phyloP scores from a whole-genome alignment of 257 asterid species.

The Solanum bulbocastanum region DNA sequence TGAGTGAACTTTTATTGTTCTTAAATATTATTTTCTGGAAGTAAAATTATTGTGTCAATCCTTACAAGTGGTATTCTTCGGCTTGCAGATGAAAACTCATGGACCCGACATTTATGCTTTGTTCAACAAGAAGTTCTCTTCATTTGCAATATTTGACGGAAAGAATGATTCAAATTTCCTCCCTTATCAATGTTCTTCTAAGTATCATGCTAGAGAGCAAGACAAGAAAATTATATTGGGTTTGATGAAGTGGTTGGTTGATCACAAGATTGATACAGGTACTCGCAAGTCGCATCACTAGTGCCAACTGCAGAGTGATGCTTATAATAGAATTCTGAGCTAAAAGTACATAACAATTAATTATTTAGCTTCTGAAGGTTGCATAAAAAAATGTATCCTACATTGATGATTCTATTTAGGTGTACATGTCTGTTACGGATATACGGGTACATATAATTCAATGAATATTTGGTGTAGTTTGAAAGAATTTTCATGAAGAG shows the following conservation, averaged over 20 bases:
- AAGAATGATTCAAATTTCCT: conserved; percentile 15
- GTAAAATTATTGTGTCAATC: not conserved
- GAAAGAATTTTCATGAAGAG: not conserved
- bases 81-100: conserved; percentile 46
- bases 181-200: conserved; percentile 61
- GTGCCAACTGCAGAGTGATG: not conserved
- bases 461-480: not conserved
- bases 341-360: not conserved
- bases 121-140: conserved; percentile 56
- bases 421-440: not conserved
- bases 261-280: conserved; percentile 29
- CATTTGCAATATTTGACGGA: conserved; percentile 66
- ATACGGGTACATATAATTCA: not conserved
- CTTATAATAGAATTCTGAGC: not conserved
- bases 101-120: conserved; percentile 41
- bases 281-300: not conserved
- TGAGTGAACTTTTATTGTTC: not conserved
- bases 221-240: conserved; percentile 33
- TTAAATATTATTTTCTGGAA: not conserved
- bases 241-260: conserved; percentile 40
- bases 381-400: not conserved
- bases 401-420: not conserved
- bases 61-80: not conserved
- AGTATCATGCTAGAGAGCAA: conserved; percentile 35
- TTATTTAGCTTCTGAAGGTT: not conserved